Evolutionary conservation across 805 yeast genomes (phyloP), one percentile per base, ranked within the genome.

Genomic region (Cyberlindnera bimundalis): DNA sequence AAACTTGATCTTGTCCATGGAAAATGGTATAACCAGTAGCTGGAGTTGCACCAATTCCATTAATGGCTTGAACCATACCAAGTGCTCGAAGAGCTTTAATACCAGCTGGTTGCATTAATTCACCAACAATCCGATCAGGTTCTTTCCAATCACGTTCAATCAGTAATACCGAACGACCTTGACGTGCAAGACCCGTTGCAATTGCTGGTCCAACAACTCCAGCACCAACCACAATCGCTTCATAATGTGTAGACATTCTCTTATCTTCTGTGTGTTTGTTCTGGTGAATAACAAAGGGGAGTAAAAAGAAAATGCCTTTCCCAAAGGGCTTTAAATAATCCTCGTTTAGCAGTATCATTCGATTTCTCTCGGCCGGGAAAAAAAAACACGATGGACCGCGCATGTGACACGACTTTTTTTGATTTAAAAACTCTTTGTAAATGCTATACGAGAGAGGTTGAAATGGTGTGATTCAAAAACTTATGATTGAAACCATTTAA

Each of bases 51-150:
- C 80, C 90, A 37, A 88, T 87, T 37, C 73, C 74, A 49, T 84
- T 82, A 23, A 87, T 59, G 2, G 90, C 81, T 48, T 78, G 77
- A 15, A 75, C 74, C 88, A 93, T 80, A 5, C 96, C 98, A 24
- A 93, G 67, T 51, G 87, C 81, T 50, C 73, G 71, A 42, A 93
- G 68, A 1, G 96, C 91, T 59, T 83, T 79, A 21, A 93, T 66
- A n/a, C 99, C 99, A 26, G 88, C 90, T 4, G 99, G 99, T 64
- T 93, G 99, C 74, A 93, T 73, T 56, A 93, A 73, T 62, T 93
- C 99, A 29, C 99, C 99, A 24, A 93, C 98, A 42, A 93, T 93
- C 52, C 99, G 74, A 62, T 93, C 96, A 2, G 99, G 99, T 61
- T 79, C 84, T 16, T 77, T 62, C 87, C 96, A 86, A 58, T 88